Conservation (phyloP, 805 yeast genomes). For the Cephaloascus albidus region DNA sequence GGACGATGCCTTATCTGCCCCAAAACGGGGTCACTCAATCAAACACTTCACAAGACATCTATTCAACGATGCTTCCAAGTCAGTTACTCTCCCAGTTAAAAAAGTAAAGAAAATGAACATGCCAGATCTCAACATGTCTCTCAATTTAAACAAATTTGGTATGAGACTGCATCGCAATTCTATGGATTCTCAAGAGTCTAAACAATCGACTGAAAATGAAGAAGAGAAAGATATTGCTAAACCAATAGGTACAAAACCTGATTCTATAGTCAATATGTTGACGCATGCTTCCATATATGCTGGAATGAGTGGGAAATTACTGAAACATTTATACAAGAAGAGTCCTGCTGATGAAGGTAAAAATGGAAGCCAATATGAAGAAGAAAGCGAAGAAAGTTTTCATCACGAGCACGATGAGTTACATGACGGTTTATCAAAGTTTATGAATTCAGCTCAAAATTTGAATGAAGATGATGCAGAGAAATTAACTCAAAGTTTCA, state of each 20-base stretch:
- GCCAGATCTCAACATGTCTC: background rate
- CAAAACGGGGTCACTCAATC: background rate
- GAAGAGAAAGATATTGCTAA: background rate
- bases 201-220: background rate
- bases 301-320: constrained; percentile 13
- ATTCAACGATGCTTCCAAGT: background rate
- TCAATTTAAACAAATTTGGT: background rate
- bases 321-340: constrained; percentile 10
- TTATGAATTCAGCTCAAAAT: constrained; percentile 2
- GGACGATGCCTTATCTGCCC: background rate
- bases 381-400: constrained; percentile 8
- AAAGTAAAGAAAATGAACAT: background rate
- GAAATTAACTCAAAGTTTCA: constrained; percentile 3
- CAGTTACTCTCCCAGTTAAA: background rate
- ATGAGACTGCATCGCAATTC: no score
- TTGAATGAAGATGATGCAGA: constrained; percentile 4
- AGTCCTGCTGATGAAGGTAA: constrained; percentile 19
- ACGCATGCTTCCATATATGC: constrained; percentile 51
- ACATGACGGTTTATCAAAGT: background rate
- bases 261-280: constrained; percentile 43
- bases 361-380: constrained; percentile 15
- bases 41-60: background rate
- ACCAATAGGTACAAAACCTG: constrained; percentile 10
- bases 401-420: constrained; percentile 1
- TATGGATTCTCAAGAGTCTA: background rate